These are phyloP conservation scores for Plasmodium yoelii DNA, from an alignment of 169 alveolate genomes.

Conservation along the genomic window DNA sequence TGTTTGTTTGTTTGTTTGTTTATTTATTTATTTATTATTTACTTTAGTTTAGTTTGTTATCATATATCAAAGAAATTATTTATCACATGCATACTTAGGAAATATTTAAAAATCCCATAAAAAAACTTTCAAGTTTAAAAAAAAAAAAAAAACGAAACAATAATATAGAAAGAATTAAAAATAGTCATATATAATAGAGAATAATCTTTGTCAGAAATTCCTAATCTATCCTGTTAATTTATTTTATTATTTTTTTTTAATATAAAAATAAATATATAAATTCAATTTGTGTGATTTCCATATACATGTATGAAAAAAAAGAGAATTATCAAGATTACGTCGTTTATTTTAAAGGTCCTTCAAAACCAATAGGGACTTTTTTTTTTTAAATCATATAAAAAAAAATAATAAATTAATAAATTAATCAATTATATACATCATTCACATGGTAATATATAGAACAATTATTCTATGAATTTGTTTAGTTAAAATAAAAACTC, in stretches of 20 bases:
- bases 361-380: constrained; percentile 56
- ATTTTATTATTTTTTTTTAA: background rate
- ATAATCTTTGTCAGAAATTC: no score
- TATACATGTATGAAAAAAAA: background rate
- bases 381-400: constrained; percentile 17
- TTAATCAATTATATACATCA: background rate
- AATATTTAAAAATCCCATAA: no score
- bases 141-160: no score
- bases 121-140: no score
- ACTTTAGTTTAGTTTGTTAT: no score
- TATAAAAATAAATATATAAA: constrained; percentile 15
- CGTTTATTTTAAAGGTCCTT: constrained; percentile 57
- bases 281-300: background rate
- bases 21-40: no score
- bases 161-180: no score
- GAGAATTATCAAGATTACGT: background rate
- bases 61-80: no score
- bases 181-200: no score
- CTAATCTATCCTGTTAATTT: no score
- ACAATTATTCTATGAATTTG: constrained; percentile 7
- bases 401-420: background rate
- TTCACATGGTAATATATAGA: background rate
- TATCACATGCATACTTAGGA: no score
- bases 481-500: background rate
- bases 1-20: no score